A percentile compares a stretch with the other conserved stretches of the same genome.
phyloP scores from a whole-genome alignment of 2,329 filamentous ascomycete species.

The Zymoseptoria brevis region DNA sequence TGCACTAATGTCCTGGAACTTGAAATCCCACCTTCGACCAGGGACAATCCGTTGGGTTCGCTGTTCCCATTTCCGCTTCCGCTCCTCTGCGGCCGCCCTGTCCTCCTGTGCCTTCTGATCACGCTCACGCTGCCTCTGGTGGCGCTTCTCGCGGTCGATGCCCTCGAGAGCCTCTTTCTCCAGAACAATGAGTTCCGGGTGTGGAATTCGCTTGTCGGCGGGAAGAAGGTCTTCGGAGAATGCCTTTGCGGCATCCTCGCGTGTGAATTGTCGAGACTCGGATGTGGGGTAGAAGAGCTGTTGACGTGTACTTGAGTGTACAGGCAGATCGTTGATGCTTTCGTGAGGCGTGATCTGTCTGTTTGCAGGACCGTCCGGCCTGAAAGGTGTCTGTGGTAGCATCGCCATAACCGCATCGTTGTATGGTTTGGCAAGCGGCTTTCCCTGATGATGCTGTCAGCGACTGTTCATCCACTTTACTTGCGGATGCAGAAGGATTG shows the following conservation, averaged over 20 bases:
- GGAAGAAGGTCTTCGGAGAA: constrained; percentile 53
- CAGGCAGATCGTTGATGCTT: constrained; percentile 55
- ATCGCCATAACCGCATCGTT: constrained; percentile 67
- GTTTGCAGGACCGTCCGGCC: constrained; percentile 19
- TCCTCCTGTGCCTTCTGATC: constrained; percentile 25
- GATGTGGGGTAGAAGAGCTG: constrained; percentile 57
- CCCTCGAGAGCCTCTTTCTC: constrained; percentile 38
- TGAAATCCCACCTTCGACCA: constrained; percentile 51
- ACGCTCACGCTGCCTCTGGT: constrained; percentile 34
- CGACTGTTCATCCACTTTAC: not conserved
- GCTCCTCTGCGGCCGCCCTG: constrained; percentile 33
- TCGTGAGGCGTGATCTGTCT: constrained; percentile 45
- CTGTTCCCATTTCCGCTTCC: constrained; percentile 36
- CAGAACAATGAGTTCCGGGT: constrained; percentile 49
- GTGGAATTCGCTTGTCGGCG: constrained; percentile 56
- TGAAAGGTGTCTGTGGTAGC: constrained; percentile 61
- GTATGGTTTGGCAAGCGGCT: constrained; percentile 69
- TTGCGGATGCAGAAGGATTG: not conserved
- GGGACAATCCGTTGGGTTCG: constrained; percentile 39
- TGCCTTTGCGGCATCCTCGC: constrained; percentile 55
- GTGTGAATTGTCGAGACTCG: constrained; percentile 58
- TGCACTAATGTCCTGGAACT: constrained; percentile 50
- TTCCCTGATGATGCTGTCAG: constrained; percentile 49
- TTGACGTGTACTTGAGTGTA: constrained; percentile 48
- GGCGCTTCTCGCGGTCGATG: constrained; percentile 34